Evolutionary conservation across 2,329 filamentous ascomycete genomes (phyloP), one percentile per base, ranked within the genome.

Genomic region (Penicillium expansum): DNA sequence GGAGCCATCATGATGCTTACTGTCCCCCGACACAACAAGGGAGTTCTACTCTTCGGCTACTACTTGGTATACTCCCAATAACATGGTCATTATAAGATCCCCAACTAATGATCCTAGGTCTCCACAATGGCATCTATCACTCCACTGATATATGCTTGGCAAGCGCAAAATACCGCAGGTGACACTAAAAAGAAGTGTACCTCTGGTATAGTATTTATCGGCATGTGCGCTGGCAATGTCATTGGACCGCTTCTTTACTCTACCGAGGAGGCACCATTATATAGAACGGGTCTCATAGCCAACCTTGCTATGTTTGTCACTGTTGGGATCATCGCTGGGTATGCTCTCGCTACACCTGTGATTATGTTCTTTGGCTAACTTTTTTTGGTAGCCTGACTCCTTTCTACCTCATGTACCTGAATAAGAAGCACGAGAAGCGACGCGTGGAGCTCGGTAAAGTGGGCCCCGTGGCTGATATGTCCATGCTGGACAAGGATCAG

Each of bases 1-100:
- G 79, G 80, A 0, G 72, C 77, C 1, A 69, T 82, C 32, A 65
- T 83, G 22, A 78, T 83, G 73, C 70, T 83, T 41, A 78, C 78
- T 0, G 74, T 82, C 0, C 77, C 79, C 0, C 72, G 78, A 3
- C 60, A 72, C 1, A 73, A 81, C 24, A 81, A 80, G 58, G 80
- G 78, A 0, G 78, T 78, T 7, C 65, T 82, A 32, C 69, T 83
- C 11, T 77, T 82, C 45, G 79, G 80, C 0, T 82, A 82, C 59
- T 83, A 83, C 58, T 67, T 83, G 14, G 79, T 81, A 53, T 27
- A 58, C 4, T 20, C 11, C 7, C 14, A 2, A 16, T 20, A 45
- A 10, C 13, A 45, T 9, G 14, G 27, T 30, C 9, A 30, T 14
- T 5, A 14, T 20, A 30, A 20, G 11, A 10, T 32, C 27, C 9